These are phyloP conservation scores for Penicillium sp. DNA, from an alignment of 2,329 filamentous ascomycete species.

Conservation along the genomic window DNA sequence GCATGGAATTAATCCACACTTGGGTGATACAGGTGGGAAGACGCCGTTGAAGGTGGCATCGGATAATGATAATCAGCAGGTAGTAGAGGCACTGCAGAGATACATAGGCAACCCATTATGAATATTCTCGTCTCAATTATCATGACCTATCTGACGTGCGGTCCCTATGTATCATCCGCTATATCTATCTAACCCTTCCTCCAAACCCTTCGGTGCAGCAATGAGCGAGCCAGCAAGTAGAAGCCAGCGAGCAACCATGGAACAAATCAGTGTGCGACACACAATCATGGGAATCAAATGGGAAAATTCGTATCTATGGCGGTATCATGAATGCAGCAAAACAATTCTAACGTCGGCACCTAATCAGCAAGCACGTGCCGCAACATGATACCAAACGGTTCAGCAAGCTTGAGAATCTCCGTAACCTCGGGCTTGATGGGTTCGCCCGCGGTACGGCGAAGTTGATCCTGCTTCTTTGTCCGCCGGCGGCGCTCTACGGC, in stretches of 20 bases:
- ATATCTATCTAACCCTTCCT: slow-evolving; percentile 1
- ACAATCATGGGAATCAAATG: neutral
- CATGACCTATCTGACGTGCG: neutral
- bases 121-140: neutral
- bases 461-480: slow-evolving; percentile 71
- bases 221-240: neutral
- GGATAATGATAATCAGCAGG: neutral
- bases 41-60: slow-evolving; percentile 1
- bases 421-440: slow-evolving; percentile 74
- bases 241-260: neutral
- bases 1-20: slow-evolving; percentile 11
- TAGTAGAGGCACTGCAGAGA: neutral
- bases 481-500: slow-evolving; percentile 77
- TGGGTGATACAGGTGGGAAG: neutral
- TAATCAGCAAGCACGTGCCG: slow-evolving; percentile 76
- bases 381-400: slow-evolving; percentile 78
- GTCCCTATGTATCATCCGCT: neutral
- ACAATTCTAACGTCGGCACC: neutral
- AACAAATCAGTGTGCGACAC: neutral
- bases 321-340: slow-evolving; percentile 3
- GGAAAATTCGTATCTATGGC: slow-evolving; percentile 2
- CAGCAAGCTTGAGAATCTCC: slow-evolving; percentile 76
- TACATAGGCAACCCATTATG: neutral
- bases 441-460: slow-evolving; percentile 78
- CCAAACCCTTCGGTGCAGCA: neutral